Conservation (phyloP, 169 alveolate genomes). For the Plasmodium gaboni region DNA sequence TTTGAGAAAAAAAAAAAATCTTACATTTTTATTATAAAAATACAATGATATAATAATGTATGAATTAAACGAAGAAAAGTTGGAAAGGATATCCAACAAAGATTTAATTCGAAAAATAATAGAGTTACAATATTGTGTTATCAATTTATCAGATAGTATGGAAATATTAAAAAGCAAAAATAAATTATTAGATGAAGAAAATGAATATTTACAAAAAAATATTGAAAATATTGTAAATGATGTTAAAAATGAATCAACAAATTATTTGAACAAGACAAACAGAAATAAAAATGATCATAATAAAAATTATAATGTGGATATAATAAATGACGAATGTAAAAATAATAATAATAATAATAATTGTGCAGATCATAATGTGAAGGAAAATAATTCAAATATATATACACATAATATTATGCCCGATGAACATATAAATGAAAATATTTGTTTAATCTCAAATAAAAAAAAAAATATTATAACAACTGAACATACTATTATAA, state of each 20-base stretch:
- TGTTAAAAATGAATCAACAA: slow-evolving; percentile 41
- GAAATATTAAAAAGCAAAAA: slow-evolving; percentile 41
- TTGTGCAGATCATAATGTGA: not conserved
- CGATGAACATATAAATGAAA: too few species aligned
- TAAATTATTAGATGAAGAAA: slow-evolving; percentile 60
- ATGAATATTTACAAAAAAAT: slow-evolving; percentile 41
- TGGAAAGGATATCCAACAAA: slow-evolving; percentile 49
- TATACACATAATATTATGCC: too few species aligned
- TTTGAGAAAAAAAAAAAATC: not conserved
- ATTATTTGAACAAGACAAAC: slow-evolving; percentile 10
- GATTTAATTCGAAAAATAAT: slow-evolving; percentile 48
- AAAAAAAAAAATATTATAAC: too few species aligned
- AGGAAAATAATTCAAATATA: too few species aligned
- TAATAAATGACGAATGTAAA: not conserved
- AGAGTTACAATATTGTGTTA: slow-evolving; percentile 29
- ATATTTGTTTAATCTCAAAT: too few species aligned
- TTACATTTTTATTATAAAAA: not conserved
- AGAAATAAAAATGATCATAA: not conserved
- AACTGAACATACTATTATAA: too few species aligned
- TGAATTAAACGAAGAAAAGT: slow-evolving; percentile 29
- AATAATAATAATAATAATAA: not conserved
- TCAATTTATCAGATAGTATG: slow-evolving; percentile 46
- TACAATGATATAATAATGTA: slow-evolving; percentile 14
- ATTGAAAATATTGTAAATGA: slow-evolving; percentile 49
- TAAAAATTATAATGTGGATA: not conserved